A percentile compares a stretch with the other conserved stretches of the same genome.
Evolutionary conservation across 2,329 filamentous ascomycete genomes (phyloP).

Genomic region (Ustilaginoidea virens): DNA sequence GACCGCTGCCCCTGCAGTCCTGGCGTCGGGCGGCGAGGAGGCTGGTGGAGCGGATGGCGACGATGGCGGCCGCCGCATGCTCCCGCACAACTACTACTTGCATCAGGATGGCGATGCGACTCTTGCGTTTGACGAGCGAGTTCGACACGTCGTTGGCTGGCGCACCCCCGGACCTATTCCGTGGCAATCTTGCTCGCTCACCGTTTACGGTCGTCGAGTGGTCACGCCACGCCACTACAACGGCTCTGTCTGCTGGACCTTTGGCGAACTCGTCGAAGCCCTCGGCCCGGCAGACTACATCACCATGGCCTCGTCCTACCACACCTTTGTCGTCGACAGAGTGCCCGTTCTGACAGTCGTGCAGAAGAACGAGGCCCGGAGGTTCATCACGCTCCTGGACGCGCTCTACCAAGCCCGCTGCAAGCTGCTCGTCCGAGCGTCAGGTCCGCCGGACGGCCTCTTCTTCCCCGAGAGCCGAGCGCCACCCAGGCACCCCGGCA

Average conservation of each 20-base stretch:
- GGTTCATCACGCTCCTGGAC: constrained; percentile 68
- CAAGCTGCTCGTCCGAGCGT: constrained; percentile 55
- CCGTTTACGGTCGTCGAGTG: constrained; percentile 50
- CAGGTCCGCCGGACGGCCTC: constrained; percentile 52
- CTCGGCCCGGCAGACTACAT: constrained; percentile 75
- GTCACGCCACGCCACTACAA: constrained; percentile 39
- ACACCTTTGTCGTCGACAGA: constrained; percentile 59
- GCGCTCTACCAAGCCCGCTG: constrained; percentile 71
- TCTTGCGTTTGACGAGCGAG: constrained; percentile 11
- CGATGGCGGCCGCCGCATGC: constrained; percentile 6
- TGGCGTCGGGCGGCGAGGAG: too few relatives aligned
- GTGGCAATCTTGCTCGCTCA: constrained; percentile 28
- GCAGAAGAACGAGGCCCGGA: constrained; percentile 66
- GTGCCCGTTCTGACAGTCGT: constrained; percentile 51
- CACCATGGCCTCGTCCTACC: constrained; percentile 62
- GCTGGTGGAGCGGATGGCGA: not conserved
- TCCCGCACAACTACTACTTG: constrained; percentile 17
- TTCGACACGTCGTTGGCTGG: constrained; percentile 12
- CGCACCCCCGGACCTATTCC: constrained; percentile 8
- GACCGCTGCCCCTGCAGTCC: too few relatives aligned
- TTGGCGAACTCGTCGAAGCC: constrained; percentile 48
- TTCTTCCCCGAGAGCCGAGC: constrained; percentile 60
- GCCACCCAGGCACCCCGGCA: too few relatives aligned
- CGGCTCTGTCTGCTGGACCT: constrained; percentile 49
- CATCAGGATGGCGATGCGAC: constrained; percentile 9